Conservation (phyloP, 1,139 yeast genomes). For the Kodamaea anthophila region DNA sequence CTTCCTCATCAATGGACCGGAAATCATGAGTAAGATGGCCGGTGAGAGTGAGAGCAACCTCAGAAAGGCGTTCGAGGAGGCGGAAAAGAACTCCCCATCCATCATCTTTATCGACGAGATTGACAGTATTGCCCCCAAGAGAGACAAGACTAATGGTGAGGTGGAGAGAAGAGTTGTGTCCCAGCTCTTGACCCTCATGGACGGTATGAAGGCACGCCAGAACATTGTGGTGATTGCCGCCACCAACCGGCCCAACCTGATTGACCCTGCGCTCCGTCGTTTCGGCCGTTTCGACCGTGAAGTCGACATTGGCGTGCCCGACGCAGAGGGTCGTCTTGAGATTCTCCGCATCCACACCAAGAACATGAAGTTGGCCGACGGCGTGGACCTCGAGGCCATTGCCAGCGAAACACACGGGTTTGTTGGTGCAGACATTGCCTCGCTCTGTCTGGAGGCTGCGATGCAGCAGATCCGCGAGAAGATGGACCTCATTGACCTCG, state of each 20-base stretch:
- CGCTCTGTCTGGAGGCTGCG: conserved; percentile 98
- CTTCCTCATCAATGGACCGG: conserved; percentile 98
- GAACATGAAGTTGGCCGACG: conserved; percentile 94
- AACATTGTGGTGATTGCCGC: conserved; percentile 86
- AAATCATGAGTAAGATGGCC: conserved; percentile 99
- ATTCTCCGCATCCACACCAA: conserved; percentile 81
- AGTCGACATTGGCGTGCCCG: conserved; percentile 98
- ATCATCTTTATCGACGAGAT: conserved; percentile 97
- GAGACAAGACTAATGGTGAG: conserved; percentile 99
- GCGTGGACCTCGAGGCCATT: conserved; percentile 90
- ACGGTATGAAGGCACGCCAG: conserved; percentile 98
- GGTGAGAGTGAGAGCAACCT: conserved; percentile 98
- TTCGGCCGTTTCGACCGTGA: conserved; percentile 89
- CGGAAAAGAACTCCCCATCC: conserved; percentile 94
- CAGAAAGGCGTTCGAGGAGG: conserved; percentile 98
- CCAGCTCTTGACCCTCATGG: conserved; percentile 94
- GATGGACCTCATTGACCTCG: conserved; percentile 96
- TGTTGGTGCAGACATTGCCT: conserved; percentile 81
- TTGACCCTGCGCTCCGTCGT: conserved; percentile 43
- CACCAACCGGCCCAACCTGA: conserved; percentile 60
- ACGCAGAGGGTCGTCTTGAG: conserved; percentile 97
- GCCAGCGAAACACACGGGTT: conserved; percentile 84
- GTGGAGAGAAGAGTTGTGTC: conserved; percentile 96
- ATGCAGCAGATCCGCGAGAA: conserved; percentile 92
- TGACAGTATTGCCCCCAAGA: conserved; percentile 98